Base-by-base conservation (phyloP, 768 basidiomycete species). In the Boletus rubropictus region DNA sequence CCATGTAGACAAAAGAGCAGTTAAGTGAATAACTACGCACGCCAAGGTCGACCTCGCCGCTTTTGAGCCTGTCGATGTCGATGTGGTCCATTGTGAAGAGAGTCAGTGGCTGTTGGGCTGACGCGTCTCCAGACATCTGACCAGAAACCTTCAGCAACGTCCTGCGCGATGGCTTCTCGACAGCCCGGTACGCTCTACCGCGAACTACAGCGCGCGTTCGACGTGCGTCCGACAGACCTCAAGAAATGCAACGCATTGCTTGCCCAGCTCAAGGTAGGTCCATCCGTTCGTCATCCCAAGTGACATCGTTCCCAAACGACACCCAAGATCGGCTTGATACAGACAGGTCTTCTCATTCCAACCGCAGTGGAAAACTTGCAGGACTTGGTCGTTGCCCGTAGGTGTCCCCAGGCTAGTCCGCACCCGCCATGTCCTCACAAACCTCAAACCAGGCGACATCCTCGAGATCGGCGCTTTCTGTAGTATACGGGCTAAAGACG, bases 391-490 rank as follows among this genome's bases (percentile, higher is more conserved):
- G 72, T 85, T 48, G 80, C 87, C 57, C 87, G 89, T 91, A 63
- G 45, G 85, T 74, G 3, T 1, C 8, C 27, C 40, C 15, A 17
- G n/a, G 31, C 18, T 10, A n/a, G n/a, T 44, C 25, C 29, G 4
- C 41, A 14, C 39, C 33, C 11, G 5, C 8, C 29, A 8, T 21
- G 14, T 32, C 37, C 37, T 42, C 44, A 52, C 33, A 24, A 39
- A 40, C 43, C 31, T 28, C 22, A 9, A 21, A 9, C 28, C 66
- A 94, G 92, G 95, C 51, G 91, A 93, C 52, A 88, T 96, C 49
- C 84, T 99, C 49, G 95, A 97, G 73, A 84, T 97, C 57, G 95
- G 93, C 44, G 91, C 93, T 15, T 84, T 94, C 72, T 88, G 89
- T 75, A 92, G 94, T 52, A 87, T 98, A 65, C 80, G 91, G 32